Base-by-base conservation (phyloP, 192 early-diverging fungal genomes). In the Pilaira anomala region DNA sequence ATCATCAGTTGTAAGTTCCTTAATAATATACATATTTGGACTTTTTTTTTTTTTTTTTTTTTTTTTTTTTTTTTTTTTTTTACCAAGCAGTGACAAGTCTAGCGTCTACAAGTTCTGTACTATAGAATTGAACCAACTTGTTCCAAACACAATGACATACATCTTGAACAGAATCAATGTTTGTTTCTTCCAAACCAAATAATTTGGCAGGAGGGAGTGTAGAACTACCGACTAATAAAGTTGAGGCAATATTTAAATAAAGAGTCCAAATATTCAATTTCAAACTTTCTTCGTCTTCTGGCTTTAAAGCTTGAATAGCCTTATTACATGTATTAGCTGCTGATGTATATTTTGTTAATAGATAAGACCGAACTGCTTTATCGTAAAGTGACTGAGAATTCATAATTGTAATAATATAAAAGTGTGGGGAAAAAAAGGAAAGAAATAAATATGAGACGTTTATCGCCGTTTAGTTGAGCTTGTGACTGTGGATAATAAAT, bases 281-380 rank as follows among this genome's bases (percentile, higher is more conserved):
- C 7, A 62, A 41, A 3, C 11, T 40, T 39, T 59, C 19, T 3
- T 28, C 24, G 9, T 52, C 19, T 7, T 48, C 26, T n/a, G 51
- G 2, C 1, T 22, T 36, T 41, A 65, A 6, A 21, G 44, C 14
- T 0, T 42, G 28, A 9, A 73, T 63, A 13, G 71, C 71, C 16
- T 73, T 67, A 2, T 63, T 7, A 46, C 71, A 73, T 4, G 71
- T 53, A 18, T 42, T 49, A 1, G 65, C 61, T 16, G 71, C 65
- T 22, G 44, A 41, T 18, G 55, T 56, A 58, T 73, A 63, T 28
- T 60, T 61, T 28, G 71, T 73, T 42, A 73, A 28, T 21, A 73
- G 24, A 52, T 62, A 73, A 4, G 49, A 46, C 14, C 71, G 65
- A 25, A 67, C 54, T 22, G 71, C 65, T 52, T 67, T 73, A n/a